Percentiles rank a stretch among this genome's conserved stretches.
These are phyloP conservation scores for Tylopilus plumbeoviolaceoides DNA, from an alignment of 768 basidiomycete species.

Conservation along the genomic window DNA sequence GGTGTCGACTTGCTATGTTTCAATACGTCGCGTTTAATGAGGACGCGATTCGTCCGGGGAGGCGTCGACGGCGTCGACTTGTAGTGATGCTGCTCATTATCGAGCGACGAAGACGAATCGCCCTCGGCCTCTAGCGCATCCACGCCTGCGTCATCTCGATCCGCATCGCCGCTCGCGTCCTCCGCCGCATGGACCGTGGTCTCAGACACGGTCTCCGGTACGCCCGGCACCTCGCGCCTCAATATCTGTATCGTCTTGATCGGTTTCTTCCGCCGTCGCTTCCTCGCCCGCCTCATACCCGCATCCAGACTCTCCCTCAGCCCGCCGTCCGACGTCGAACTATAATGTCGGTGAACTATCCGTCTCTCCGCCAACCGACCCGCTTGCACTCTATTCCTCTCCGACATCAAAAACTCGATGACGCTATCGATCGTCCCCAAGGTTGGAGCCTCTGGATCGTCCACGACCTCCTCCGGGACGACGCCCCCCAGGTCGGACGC, in stretches of 20 bases:
- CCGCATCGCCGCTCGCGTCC: slow-evolving; percentile 26
- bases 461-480: slow-evolving; percentile 21
- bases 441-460: slow-evolving; percentile 50
- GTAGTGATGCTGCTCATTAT: slow-evolving; percentile 15
- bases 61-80: slow-evolving; percentile 31
- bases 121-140: slow-evolving; percentile 17
- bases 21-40: slow-evolving; percentile 24
- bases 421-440: slow-evolving; percentile 72
- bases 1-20: slow-evolving; percentile 48
- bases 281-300: slow-evolving; percentile 37
- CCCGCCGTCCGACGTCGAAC: slow-evolving; percentile 35
- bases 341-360: slow-evolving; percentile 24
- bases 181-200: slow-evolving; percentile 19
- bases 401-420: slow-evolving; percentile 69
- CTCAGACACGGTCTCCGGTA: slow-evolving; percentile 20
- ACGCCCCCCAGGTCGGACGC: slow-evolving; percentile 19
- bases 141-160: slow-evolving; percentile 18
- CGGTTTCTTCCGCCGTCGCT: slow-evolving; percentile 37
- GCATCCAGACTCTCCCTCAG: slow-evolving; percentile 36
- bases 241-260: slow-evolving; percentile 28
- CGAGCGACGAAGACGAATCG: slow-evolving; percentile 30
- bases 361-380: slow-evolving; percentile 28
- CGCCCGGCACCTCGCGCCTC: slow-evolving; percentile 15
- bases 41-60: slow-evolving; percentile 20
- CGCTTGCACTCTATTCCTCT: slow-evolving; percentile 57